Evolutionary conservation across 129 eudicot genomes (phyloP), one percentile per base, ranked within the genome.

Genomic region (Heracleum sosnowskyi): DNA sequence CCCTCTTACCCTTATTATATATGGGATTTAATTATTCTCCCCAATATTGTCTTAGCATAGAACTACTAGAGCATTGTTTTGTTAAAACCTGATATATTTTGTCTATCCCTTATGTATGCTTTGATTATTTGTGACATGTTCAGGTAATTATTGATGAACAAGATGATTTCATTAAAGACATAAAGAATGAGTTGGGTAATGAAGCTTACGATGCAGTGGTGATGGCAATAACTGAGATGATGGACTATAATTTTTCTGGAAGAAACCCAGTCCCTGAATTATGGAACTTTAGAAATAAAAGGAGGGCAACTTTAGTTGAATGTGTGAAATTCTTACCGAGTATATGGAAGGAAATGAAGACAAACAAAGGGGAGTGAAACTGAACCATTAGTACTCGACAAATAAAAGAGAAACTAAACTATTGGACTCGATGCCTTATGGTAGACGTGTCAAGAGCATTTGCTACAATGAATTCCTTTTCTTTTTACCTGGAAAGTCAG

Each of bases 211-310:
- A 82, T 51, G 83, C 83, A 22, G 91, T 87, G 9, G 81, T 83
- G 29, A 80, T 75, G 11, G 85, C 88, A 74, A 63, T 84, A 57
- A 79, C 29, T 1, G 90, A 87, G 79, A 4, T 87, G 42, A 82
- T 84, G 44, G 77, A 77, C 34, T 87, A 80, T 77, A 87, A 87
- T 44, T 84, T 86, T n/a, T 79, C 84, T 75, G 90, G 88, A 68
- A 80, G 86, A 42, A 84, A 84, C 80, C 84, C 84, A 0, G 24
- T 87, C 40, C 29, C 81, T 0, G 84, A 84, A 78, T 85, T 87
- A 22, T 87, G 90, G 90, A 81, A 87, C 78, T 40, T 29, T n/a
- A 84, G 78, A 28, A 81, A 73, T 17, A 64, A 73, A 0, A 74
- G 88, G 42, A 74, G 80, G 60, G 90, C 88, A 6, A 71, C 47